Percentiles rank a stretch among this genome's conserved stretches.
phyloP scores from a whole-genome alignment of 1,284 basidiomycete species.

The Tylopilus sp. region DNA sequence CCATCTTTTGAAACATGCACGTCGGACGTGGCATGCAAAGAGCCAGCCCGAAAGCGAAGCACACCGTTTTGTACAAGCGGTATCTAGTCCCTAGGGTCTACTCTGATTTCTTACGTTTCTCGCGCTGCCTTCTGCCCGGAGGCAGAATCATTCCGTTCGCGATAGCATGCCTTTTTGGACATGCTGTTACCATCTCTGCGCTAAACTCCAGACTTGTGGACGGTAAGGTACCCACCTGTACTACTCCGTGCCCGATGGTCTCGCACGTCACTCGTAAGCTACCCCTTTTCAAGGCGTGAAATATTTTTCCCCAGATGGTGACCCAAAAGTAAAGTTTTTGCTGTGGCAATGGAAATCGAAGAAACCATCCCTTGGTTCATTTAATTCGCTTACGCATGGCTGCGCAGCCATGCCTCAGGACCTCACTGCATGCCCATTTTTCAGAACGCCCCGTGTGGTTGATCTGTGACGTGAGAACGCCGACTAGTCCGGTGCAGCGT shows the following conservation, averaged over 20 bases:
- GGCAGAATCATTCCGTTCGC: background rate
- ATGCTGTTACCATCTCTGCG: too few relatives aligned
- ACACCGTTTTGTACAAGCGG: background rate
- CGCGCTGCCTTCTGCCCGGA: background rate
- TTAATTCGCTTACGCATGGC: background rate
- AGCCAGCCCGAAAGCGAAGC: background rate
- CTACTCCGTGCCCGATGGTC: background rate
- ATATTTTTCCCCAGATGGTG: background rate
- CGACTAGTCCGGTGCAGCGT: background rate
- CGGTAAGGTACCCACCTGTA: background rate
- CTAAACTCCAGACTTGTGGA: background rate
- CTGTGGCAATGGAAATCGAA: background rate
- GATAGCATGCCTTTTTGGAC: too few relatives aligned
- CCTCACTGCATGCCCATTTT: background rate
- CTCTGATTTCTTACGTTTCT: background rate
- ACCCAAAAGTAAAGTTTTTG: background rate
- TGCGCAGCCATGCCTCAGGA: background rate
- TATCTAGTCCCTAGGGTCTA: conserved; percentile 1
- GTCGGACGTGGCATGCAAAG: conserved; percentile 33
- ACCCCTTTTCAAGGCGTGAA: background rate
- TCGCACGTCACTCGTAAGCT: background rate
- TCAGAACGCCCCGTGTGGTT: background rate
- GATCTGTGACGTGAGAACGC: conserved; percentile 4
- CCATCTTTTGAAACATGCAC: conserved; percentile 60
- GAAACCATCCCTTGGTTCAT: background rate